Base-by-base conservation (phyloP, 2,329 filamentous ascomycete genomes). In the Aspergillus ochraceoroseus region DNA sequence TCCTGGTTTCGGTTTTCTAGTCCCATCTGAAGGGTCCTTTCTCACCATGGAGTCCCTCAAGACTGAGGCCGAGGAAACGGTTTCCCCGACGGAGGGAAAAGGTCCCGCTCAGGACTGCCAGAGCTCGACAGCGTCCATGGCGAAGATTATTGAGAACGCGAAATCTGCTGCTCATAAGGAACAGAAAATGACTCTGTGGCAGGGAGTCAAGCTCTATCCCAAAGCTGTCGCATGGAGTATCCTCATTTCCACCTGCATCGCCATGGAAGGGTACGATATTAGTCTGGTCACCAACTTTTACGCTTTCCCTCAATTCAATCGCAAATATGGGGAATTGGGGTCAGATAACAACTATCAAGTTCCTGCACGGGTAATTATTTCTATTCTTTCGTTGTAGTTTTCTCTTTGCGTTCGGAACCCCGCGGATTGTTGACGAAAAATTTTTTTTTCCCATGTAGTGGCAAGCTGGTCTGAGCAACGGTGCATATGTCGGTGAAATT, bases 181-280 rank as follows among this genome's bases (percentile, higher is more conserved):
- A 44, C 81, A 79, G 52, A 73, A 70, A 9, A 87, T 87, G 83
- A 83, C 75, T 32, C 70, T 94, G 43, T 58, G 76, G 61, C 79
- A 94, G 68, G 87, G 86, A 47, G 74, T 94, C 62, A 79, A 73
- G 58, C 73, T 92, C 17, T 95, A 95, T 59, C 87, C 87, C 43
- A 90, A 94, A 70, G 88, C 88, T 14, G 82, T 94, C 41, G 75
- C 70, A 14, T 95, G 87, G 86, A 87, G 82, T 54, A 57, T 94
- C 35, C 70, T 94, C 44, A 89, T 95, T 63, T 90, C 84, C n/a
- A 90, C 86, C 0, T 89, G 85, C 61, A 92, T 94, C 57, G 80
- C 79, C 55, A 95, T 95, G 88, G 87, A 94, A 64, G 87, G 86
- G 22, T 94, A 89, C 68, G 87, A 94, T 59, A 73, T 92, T 43